Percentiles rank a stretch among this genome's conserved stretches.
phyloP scores from a whole-genome alignment of 106 monocot species.

The Narthecium ossifragum region DNA sequence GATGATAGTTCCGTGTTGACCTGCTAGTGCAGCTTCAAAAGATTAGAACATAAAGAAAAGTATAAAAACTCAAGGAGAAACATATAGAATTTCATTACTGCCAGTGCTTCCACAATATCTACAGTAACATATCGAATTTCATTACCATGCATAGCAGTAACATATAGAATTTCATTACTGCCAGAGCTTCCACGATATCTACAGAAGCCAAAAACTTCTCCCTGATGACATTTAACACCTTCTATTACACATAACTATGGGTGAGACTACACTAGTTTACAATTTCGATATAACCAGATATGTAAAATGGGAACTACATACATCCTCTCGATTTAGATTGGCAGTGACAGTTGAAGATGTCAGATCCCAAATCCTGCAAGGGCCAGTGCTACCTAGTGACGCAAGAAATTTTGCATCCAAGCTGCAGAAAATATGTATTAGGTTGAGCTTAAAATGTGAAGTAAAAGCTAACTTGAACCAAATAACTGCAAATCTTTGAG shows the following conservation, averaged over 20 bases:
- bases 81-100: constrained; percentile 21
- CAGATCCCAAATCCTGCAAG: constrained; percentile 79
- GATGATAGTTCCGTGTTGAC: constrained; percentile 50
- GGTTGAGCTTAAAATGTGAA: background rate
- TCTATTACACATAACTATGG: no score
- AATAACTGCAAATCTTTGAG: no score
- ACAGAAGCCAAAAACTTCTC: constrained; percentile 77
- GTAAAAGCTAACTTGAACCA: background rate
- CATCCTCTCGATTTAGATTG: constrained; percentile 55
- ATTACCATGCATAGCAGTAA: constrained; percentile 67
- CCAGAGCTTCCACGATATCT: constrained; percentile 48
- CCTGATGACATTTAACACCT: constrained; percentile 64
- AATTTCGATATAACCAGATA: no score
- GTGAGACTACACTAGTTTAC: no score
- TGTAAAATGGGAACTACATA: constrained; percentile 36
- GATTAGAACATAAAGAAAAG: background rate
- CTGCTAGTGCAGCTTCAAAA: constrained; percentile 35
- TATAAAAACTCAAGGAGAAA: constrained; percentile 1
- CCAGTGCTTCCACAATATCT: no score
- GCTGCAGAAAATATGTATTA: constrained; percentile 29
- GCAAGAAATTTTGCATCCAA: constrained; percentile 69
- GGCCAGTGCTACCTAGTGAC: constrained; percentile 45
- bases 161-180: constrained; percentile 34
- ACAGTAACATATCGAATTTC: background rate
- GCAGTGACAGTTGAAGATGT: constrained; percentile 31